Evolutionary conservation across 1,284 basidiomycete species (phyloP), one percentile per base, ranked within the genome.

Genomic region (Boletus chippewaensis): DNA sequence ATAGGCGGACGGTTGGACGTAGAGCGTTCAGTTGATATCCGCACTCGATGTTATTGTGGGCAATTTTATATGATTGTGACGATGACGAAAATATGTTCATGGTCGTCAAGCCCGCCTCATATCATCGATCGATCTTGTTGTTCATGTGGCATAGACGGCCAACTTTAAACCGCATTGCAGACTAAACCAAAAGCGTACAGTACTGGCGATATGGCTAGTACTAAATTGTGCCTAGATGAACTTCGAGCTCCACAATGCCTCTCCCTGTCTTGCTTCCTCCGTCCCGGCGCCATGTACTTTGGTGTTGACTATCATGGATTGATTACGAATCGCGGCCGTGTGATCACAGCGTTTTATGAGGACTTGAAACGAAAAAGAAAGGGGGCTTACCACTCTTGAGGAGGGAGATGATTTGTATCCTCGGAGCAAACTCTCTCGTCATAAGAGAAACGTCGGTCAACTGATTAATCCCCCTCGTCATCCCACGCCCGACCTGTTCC

Each of bases 331-430:
- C 34, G 29, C 16, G 24, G 20, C 20, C 28, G n/a, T 20, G 15
- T 22, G 22, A 40, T 46, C 18, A 50, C 31, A 34, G 47, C 5
- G 28, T 40, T 51, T 56, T 45, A 40, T 49, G 12, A 58, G 36
- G 10, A 34, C n/a, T 9, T 36, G 16, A 16, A 12, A 36, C 10
- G 24, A n/a, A 29, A 13, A 26, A 29, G 13, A 40, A 29, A 28
- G 5, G 6, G 18, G 40, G 58, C 73, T 67, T 55, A 77, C 75
- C 70, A 38, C 68, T 70, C 59, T 79, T 78, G 55, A 76, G 62
- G 32, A 69, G 69, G 6, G 77, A 74, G 45, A 78, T 76, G 44
- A 78, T 75, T 50, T 76, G 75, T 57, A 77, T 76, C 57, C 70
- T 73, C 29, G 74, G 64, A 11, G 74, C 74, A 58, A 77, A 77